These are phyloP conservation scores for Chlorociboria aeruginascens DNA, from an alignment of 495 filamentous ascomycete genomes.

Conservation along the genomic window DNA sequence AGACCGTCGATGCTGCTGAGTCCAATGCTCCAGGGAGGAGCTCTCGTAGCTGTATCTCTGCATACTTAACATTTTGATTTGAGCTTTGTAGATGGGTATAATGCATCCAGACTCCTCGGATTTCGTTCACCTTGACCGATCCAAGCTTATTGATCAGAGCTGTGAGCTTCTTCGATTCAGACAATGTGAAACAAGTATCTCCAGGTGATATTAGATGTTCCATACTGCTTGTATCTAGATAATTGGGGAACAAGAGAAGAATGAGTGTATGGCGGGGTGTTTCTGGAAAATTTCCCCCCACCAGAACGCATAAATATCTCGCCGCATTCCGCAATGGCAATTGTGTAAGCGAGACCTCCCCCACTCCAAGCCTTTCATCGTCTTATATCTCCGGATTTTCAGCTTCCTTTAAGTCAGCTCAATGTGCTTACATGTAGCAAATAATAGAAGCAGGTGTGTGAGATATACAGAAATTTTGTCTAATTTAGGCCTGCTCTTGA, in stretches of 20 bases:
- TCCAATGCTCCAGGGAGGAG: conserved; percentile 22
- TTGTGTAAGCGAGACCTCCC: too few relatives aligned
- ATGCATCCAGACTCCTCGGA: conserved; percentile 40
- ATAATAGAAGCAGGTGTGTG: too few relatives aligned
- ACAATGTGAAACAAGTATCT: conserved; percentile 37
- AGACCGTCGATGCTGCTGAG: background rate
- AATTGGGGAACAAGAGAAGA: background rate
- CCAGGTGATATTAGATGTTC: conserved; percentile 26
- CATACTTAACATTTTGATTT: conserved; percentile 9
- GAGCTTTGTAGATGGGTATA: conserved; percentile 23
- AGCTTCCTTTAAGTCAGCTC: too few relatives aligned
- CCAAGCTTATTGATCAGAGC: conserved; percentile 32
- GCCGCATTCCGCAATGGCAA: too few relatives aligned
- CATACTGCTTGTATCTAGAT: background rate
- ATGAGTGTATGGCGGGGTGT: background rate
- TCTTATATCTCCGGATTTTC: too few relatives aligned
- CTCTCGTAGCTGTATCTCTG: conserved; percentile 27
- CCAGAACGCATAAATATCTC: background rate
- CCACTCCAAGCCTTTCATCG: too few relatives aligned
- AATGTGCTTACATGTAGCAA: too few relatives aligned
- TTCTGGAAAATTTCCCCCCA: too few relatives aligned
- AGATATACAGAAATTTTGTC: too few relatives aligned
- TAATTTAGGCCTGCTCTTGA: too few relatives aligned
- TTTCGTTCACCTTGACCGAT: conserved; percentile 26
- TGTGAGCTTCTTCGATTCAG: conserved; percentile 36